Conservation (phyloP, 768 basidiomycete genomes). For the Phylloporus scabripes region DNA sequence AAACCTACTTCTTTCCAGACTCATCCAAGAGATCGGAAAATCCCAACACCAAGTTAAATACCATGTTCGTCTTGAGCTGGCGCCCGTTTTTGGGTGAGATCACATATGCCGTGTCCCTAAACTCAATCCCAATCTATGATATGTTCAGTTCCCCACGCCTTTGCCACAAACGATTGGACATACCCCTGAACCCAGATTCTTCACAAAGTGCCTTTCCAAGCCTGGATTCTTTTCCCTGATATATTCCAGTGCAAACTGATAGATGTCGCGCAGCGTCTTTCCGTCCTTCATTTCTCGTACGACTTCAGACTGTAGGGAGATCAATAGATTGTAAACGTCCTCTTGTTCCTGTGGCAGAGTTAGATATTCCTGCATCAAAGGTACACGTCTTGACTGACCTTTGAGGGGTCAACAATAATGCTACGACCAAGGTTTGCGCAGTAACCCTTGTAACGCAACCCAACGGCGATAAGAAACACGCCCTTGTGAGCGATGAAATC, state of each 20-base stretch:
- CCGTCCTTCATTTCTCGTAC: conserved; percentile 77
- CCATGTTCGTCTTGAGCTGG: conserved; percentile 71
- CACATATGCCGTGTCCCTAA: conserved; percentile 82
- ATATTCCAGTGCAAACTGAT: conserved; percentile 64
- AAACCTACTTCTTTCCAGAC: conserved; percentile 65
- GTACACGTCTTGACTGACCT: conserved; percentile 39
- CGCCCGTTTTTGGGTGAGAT: conserved; percentile 77
- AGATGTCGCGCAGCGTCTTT: conserved; percentile 69
- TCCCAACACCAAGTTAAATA: conserved; percentile 78
- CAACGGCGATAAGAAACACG: conserved; percentile 81
- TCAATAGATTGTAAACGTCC: conserved; percentile 71
- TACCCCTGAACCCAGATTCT: conserved; percentile 88
- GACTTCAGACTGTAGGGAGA: conserved; percentile 73
- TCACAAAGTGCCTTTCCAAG: conserved; percentile 78
- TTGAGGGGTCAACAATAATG: conserved; percentile 91
- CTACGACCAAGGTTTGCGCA: conserved; percentile 90
- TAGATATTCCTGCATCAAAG: background rate
- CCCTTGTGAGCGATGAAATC: conserved; percentile 84
- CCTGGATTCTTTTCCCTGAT: conserved; percentile 76
- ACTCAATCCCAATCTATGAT: conserved; percentile 90
- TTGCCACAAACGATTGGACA: conserved; percentile 22
- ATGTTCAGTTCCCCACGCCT: background rate
- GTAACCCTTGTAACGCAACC: conserved; percentile 89
- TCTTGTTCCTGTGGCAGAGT: conserved; percentile 73
- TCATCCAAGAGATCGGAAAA: conserved; percentile 78